Base-by-base conservation (phyloP, 129 eudicot genomes). In the carrot (Daucus carota) region DNA sequence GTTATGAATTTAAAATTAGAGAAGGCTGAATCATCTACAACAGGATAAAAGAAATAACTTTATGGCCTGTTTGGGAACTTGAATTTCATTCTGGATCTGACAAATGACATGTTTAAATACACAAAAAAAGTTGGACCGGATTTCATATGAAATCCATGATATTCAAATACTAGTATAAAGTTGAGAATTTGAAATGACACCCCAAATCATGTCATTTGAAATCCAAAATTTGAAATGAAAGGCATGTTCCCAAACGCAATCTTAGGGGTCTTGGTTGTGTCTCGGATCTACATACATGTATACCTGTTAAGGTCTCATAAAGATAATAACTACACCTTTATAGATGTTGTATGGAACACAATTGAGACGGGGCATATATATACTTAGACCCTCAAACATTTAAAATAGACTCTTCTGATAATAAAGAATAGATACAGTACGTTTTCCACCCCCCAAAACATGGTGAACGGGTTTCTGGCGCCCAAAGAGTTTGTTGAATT, bases 371-470 rank as follows among this genome's bases (percentile, higher is more conserved):
- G 2, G 4, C 20, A 54, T 7, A 8, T 2, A 8, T 26, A 62
- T 3, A 62, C 4, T 13, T 29, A 63, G 18, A 63, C 18, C 34
- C 22, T 63, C 6, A 6, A n/a, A 32, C 17, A 63, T 32, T 63
- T 20, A 12, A 26, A 31, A 29, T 13, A 63, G 22, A 31, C 4
- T 12, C 18, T 28, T 40, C 24, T 32, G 34, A 17, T 46, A 68
- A 75, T 63, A 12, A 57, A 16, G 79, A 26, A 29, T 13, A 52
- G 45, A 75, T 47, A 75, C 43, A 87, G 45, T 81, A 93, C 97
- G 86, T 83, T 93, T 89, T 28, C 98, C 98, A 77, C 97, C 98
- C 38, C 98, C 98, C 77, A 93, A 86, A 75, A 89, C 31, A 75
- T 86, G 80, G 75, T 91, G 92, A 73, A 93, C 81, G 3, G 97